A percentile compares a stretch with the other conserved stretches of the same genome.
Conservation (phyloP, 1,284 basidiomycete genomes). For the Blastosporella zonata region DNA sequence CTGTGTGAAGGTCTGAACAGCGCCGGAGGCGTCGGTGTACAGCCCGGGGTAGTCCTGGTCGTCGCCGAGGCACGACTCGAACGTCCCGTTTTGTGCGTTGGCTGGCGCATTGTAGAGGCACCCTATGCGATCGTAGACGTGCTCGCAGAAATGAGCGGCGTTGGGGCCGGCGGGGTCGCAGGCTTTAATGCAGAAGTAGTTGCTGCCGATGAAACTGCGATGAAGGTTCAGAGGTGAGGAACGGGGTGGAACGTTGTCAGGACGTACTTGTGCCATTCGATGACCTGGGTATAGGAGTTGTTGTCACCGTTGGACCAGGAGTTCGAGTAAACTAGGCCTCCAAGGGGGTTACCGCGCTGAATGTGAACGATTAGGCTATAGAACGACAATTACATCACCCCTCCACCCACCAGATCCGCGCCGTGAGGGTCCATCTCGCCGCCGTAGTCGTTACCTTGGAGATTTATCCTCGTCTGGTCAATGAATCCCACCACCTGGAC, state of each 20-base stretch:
- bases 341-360: conserved; percentile 51
- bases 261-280: conserved; percentile 55
- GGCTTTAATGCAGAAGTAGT: conserved; percentile 50
- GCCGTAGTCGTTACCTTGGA: conserved; percentile 54
- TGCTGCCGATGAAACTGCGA: conserved; percentile 58
- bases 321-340: conserved; percentile 57
- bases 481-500: conserved; percentile 65
- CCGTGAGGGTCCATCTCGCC: conserved; percentile 39
- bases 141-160: conserved; percentile 53
- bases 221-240: background rate
- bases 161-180: conserved; percentile 58
- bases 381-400: background rate
- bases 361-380: background rate
- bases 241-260: background rate
- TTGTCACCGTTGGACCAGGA: conserved; percentile 40
- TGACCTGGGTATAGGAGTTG: conserved; percentile 43
- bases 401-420: conserved; percentile 13
- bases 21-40: conserved; percentile 43
- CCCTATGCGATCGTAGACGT: conserved; percentile 66
- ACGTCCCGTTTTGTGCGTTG: conserved; percentile 52
- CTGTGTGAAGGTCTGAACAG: conserved; percentile 48
- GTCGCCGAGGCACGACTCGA: conserved; percentile 62
- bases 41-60: conserved; percentile 43
- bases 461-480: conserved; percentile 58
- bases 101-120: conserved; percentile 69